phyloP scores from a whole-genome alignment of 129 eudicot genomes.

The carrot (Daucus carota) region DH1_v3.0 NC_030381.2:45901501-45902000 shows the following conservation, averaged over 20 bases:
- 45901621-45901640: constrained; percentile 32
- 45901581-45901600: no score
- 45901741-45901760: constrained; percentile 47
- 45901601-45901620: background rate
- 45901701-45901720: constrained; percentile 65
- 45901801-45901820: no score
- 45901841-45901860: no score
- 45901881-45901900: no score
- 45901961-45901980: no score
- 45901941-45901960: no score
- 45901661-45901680: constrained; percentile 33
- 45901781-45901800: no score
- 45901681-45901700: constrained; percentile 36
- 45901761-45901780: constrained; percentile 49
- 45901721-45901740: constrained; percentile 47
- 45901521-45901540: constrained; percentile 46
- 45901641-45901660: constrained; percentile 51
- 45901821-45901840: no score
- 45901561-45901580: background rate
- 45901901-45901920: no score
- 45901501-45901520: constrained; percentile 28
- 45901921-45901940: no score
- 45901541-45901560: constrained; percentile 50
- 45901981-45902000: no score
- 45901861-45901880: no score